Evolutionary conservation across 78 protist genomes (phyloP).

Genomic region (Dictyostelium firmibasis): DNA sequence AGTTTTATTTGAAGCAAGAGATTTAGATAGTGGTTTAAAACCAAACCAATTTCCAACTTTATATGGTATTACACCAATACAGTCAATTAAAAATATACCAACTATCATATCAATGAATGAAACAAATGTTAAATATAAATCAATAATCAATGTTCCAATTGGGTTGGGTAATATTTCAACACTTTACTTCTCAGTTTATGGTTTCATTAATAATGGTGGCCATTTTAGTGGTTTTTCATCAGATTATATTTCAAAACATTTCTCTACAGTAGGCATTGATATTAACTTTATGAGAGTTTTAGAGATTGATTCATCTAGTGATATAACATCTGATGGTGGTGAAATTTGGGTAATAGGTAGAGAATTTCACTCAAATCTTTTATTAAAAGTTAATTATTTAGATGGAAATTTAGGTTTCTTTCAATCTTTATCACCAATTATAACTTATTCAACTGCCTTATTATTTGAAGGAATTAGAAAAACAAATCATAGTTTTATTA

Average conservation of each 20-base stretch:
- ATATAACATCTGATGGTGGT: background rate
- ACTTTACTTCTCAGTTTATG: background rate
- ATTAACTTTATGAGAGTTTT: background rate
- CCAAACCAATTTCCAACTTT: background rate
- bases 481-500: background rate
- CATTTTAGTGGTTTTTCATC: background rate
- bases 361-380: background rate
- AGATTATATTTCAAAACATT: background rate
- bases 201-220: conserved; percentile 10
- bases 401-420: background rate
- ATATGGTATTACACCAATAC: background rate
- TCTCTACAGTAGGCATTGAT: background rate
- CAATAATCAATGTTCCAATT: background rate
- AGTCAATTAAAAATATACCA: background rate
- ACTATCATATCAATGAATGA: background rate
- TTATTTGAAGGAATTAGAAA: background rate
- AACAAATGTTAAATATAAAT: background rate
- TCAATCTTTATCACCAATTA: background rate
- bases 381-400: background rate
- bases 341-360: background rate
- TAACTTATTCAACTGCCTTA: background rate
- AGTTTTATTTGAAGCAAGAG: background rate
- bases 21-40: background rate
- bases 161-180: background rate
- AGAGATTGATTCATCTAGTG: background rate